Conservation (phyloP, 2,329 filamentous ascomycete species). For the Ceratocystis harringtonii region DNA sequence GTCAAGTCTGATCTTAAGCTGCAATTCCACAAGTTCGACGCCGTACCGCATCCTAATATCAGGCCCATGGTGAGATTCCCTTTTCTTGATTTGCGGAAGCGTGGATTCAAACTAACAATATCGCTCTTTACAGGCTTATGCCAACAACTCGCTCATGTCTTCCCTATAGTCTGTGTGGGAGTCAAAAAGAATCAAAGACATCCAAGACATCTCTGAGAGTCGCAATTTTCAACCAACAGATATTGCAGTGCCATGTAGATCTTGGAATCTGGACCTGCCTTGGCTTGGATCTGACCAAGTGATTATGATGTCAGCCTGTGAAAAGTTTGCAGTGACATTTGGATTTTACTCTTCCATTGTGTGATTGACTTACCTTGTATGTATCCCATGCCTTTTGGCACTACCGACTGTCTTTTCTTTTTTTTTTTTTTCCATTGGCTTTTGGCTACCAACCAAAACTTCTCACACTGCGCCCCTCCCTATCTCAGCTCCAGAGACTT, state of each 20-base stretch:
- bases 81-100: background rate
- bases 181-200: constrained; percentile 13
- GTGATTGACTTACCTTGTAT: background rate
- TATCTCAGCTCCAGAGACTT: constrained; percentile 29
- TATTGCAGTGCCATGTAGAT: background rate
- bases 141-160: constrained; percentile 66
- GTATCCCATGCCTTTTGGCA: background rate
- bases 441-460: background rate
- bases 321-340: background rate
- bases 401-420: background rate
- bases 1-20: constrained; percentile 85
- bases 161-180: constrained; percentile 4
- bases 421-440: background rate
- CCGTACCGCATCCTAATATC: constrained; percentile 89
- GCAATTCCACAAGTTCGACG: constrained; percentile 83
- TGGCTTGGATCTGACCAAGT: background rate
- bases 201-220: background rate
- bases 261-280: background rate
- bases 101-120: background rate
- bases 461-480: background rate
- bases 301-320: background rate
- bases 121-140: constrained; percentile 49
- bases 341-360: background rate
- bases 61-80: constrained; percentile 59
- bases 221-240: background rate